Evolutionary conservation across 2,329 filamentous ascomycete species (phyloP).

Genomic region (Leptographium procerum): DNA sequence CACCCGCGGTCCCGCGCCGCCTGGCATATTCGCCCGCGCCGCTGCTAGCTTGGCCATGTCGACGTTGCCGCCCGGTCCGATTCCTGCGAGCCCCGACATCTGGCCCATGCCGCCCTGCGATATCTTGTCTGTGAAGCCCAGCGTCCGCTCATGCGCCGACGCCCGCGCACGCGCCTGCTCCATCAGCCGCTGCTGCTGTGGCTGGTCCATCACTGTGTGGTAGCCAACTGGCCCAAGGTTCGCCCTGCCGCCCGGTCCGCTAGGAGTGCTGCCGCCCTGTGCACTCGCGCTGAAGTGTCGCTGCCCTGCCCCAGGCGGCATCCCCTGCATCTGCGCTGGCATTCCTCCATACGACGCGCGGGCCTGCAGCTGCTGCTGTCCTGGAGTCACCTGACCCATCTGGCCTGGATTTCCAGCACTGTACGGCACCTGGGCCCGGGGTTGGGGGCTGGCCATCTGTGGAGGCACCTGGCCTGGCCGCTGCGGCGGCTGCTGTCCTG

Average conservation of each 20-base stretch:
- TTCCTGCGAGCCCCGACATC: constrained; percentile 24
- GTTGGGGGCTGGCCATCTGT: constrained; percentile 20
- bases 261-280: constrained; percentile 15
- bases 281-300: constrained; percentile 20
- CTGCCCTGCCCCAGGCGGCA: constrained; percentile 13
- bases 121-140: constrained; percentile 28
- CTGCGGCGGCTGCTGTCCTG: constrained; percentile 24
- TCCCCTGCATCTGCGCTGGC: constrained; percentile 10
- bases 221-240: constrained; percentile 30
- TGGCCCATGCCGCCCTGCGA: constrained; percentile 14
- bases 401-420: not conserved
- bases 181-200: constrained; percentile 37
- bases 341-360: constrained; percentile 17
- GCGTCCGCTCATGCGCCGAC: constrained; percentile 29
- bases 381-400: constrained; percentile 6
- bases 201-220: constrained; percentile 36
- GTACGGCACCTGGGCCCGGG: not conserved
- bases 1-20: constrained; percentile 20
- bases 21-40: constrained; percentile 25
- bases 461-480: constrained; percentile 29
- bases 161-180: constrained; percentile 37
- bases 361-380: constrained; percentile 18
- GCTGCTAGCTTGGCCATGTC: constrained; percentile 24
- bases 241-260: constrained; percentile 17
- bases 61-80: constrained; percentile 22